Evolutionary conservation across 2,329 filamentous ascomycete genomes (phyloP).

Genomic region (Fusarium burgessii): DNA sequence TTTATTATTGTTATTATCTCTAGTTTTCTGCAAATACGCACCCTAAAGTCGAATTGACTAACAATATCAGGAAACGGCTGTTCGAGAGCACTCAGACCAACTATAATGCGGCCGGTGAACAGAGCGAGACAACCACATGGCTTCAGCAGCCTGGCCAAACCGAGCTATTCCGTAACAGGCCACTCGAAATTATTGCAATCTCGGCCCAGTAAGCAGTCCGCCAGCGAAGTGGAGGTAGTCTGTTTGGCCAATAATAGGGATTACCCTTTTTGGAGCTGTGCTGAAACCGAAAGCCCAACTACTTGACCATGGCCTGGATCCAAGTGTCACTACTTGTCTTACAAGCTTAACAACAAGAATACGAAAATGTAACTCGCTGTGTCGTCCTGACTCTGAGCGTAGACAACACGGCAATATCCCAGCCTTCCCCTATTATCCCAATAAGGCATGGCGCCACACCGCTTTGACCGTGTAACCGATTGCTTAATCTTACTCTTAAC

Average conservation of each 20-base stretch:
- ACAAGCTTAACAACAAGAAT: neutral
- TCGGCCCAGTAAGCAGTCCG: neutral
- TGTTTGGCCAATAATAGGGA: neutral
- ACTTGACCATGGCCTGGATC: neutral
- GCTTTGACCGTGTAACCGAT: neutral
- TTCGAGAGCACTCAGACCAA: neutral
- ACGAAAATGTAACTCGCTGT: neutral
- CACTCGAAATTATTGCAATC: neutral
- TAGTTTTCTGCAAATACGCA: neutral
- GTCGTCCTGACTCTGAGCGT: neutral
- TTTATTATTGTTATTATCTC: neutral
- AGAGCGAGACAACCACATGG: neutral
- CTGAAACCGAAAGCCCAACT: neutral
- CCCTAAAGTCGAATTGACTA: neutral
- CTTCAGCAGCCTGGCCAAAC: neutral
- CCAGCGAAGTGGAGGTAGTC: neutral
- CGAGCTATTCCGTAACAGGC: neutral
- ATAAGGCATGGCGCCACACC: neutral
- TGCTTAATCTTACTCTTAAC: neutral
- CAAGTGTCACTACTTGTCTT: neutral
- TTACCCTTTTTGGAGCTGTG: neutral
- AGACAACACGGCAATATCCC: neutral
- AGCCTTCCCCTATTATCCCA: neutral
- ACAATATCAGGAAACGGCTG: neutral
- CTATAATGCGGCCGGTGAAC: neutral